Evolutionary conservation across 75 land plant genomes (phyloP), one percentile per base, ranked within the genome.

Genomic region (Pinus taeda): DNA sequence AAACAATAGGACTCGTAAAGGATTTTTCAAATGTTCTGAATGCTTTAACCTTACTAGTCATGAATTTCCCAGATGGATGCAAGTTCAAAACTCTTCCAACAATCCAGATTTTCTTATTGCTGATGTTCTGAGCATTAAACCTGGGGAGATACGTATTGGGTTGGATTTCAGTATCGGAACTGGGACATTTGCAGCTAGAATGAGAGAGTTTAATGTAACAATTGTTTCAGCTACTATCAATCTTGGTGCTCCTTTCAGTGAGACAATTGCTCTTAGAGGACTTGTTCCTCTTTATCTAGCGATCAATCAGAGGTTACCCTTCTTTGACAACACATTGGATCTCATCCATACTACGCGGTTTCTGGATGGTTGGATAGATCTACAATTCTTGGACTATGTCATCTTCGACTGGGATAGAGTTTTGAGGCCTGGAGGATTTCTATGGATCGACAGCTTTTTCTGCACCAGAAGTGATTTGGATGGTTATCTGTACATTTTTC

Each of bases 291-390:
- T 92, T 2, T 90, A 92, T 76, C 6, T 92, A 15, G 81, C 88
- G 0, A 66, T 90, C 33, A 86, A 82, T 70, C 90, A 90, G 76
- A 78, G 94, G 63, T 74, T 92, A 7, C 92, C 94, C 2, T 90
- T 92, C 85, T 92, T 92, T 59, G 94, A 92, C 77, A 90, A 90
- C 84, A 90, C 94, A 3, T 70, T 90, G 79, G 94, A 92, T 78
- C 49, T 92, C 59, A 77, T 92, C n/a, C 94, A 92, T 80, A 85
- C 90, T 6, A 88, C 82, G 12, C 78, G 88, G 24, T 87, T 92
- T 69, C 83, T 92, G 4, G 92, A 90, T 63, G 85, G 92, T 6
- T 92, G 94, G 94, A 92, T 92, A 49, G 92, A 88, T 80, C 42
- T 90, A 13, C 75, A 75, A 75, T 77, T 90, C 12, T 75, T 92